These are phyloP conservation scores for Fusarium subglutinans DNA, from an alignment of 2,329 filamentous ascomycete species.

Conservation along the genomic window DNA sequence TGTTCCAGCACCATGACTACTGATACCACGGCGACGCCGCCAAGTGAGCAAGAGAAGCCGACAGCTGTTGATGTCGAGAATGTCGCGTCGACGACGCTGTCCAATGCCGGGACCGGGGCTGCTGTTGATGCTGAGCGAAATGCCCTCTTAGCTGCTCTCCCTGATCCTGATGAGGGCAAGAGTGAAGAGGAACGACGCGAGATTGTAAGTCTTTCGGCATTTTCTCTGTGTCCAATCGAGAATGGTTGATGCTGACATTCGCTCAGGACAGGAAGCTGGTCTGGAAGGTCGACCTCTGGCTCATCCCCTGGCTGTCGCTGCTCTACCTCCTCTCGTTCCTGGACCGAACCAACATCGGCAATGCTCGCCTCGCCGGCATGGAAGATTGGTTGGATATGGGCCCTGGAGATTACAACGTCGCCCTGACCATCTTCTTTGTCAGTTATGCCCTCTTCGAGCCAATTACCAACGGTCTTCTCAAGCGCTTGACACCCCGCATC, in stretches of 20 bases:
- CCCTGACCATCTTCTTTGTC: conserved; percentile 73
- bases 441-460: conserved; percentile 73
- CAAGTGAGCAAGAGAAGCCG: conserved; percentile 28
- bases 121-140: conserved; percentile 42
- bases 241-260: neutral
- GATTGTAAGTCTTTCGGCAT: conserved; percentile 61
- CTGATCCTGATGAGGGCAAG: conserved; percentile 63
- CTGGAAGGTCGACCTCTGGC: conserved; percentile 64
- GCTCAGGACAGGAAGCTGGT: conserved; percentile 59
- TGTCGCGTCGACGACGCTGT: neutral
- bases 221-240: fast-evolving
- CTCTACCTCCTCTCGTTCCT: conserved; percentile 65
- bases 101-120: neutral
- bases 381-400: conserved; percentile 28
- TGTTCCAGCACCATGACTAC: conserved; percentile 17
- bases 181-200: conserved; percentile 67
- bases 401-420: conserved; percentile 64
- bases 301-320: conserved; percentile 67
- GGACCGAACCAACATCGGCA: conserved; percentile 55
- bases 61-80: conserved; percentile 27
- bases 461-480: conserved; percentile 72
- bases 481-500: conserved; percentile 66
- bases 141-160: conserved; percentile 42
- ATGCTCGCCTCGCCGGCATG: conserved; percentile 53
- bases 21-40: conserved; percentile 25